These are phyloP conservation scores for Funneliformis mosseae DNA, from an alignment of 192 early-diverging fungal species.

Conservation along the genomic window DNA sequence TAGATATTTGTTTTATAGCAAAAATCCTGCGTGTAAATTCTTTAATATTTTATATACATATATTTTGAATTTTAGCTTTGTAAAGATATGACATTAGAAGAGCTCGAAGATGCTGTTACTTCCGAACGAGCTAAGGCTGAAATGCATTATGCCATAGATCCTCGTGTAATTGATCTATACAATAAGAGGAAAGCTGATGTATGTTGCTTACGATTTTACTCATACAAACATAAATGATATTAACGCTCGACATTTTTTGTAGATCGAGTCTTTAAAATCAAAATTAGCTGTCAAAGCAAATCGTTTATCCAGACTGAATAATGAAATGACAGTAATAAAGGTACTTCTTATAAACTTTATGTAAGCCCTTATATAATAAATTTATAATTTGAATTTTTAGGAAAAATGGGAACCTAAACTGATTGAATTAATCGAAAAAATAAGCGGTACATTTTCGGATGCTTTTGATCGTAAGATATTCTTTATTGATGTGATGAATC, in stretches of 20 bases:
- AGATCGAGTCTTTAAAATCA: constrained; percentile 48
- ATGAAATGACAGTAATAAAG: constrained; percentile 43
- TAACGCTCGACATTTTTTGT: background rate
- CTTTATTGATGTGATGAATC: background rate
- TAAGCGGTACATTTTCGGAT: constrained; percentile 69
- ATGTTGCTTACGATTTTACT: constrained; percentile 26
- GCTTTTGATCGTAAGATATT: constrained; percentile 66
- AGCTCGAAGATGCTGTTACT: constrained; percentile 67
- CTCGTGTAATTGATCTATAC: constrained; percentile 67
- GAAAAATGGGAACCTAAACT: constrained; percentile 73
- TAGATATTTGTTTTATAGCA: constrained; percentile 17
- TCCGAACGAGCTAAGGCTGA: constrained; percentile 58
- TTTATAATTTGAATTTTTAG: constrained; percentile 37
- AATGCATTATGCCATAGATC: constrained; percentile 53
- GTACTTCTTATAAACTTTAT: constrained; percentile 15
- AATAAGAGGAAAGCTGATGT: constrained; percentile 60
- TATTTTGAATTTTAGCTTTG: constrained; percentile 34
- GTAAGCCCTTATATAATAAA: background rate
- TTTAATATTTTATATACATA: background rate
- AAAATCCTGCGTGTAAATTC: background rate
- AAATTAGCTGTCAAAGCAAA: constrained; percentile 47
- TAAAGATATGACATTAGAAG: constrained; percentile 50
- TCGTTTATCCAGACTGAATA: constrained; percentile 40
- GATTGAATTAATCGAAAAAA: constrained; percentile 55
- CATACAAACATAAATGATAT: background rate